Conservation (phyloP, 2,329 filamentous ascomycete species). For the Apiospora koreana region DNA sequence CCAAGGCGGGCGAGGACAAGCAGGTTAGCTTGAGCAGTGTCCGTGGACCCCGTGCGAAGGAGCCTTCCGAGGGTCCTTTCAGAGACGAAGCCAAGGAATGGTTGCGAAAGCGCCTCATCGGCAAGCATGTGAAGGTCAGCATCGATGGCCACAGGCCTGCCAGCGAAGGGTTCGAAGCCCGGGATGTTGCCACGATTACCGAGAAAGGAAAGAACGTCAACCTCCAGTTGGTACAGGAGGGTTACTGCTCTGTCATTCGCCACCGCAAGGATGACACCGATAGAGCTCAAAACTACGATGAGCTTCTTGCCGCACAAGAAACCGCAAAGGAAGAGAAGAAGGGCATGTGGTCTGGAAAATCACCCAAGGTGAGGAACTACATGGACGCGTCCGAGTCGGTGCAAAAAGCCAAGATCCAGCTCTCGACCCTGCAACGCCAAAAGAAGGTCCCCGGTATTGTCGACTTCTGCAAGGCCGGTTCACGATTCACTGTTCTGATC, state of each 20-base stretch:
- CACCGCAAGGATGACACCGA: slow-evolving; percentile 95
- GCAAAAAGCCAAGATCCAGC: slow-evolving; percentile 94
- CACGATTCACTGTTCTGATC: slow-evolving; percentile 87
- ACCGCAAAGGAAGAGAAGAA: slow-evolving; percentile 83
- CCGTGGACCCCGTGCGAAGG: slow-evolving; percentile 85
- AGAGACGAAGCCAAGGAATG: slow-evolving; percentile 95
- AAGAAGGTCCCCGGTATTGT: slow-evolving; percentile 92
- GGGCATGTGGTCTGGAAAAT: slow-evolving; percentile 93
- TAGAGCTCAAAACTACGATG: slow-evolving; percentile 90
- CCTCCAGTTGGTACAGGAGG: slow-evolving; percentile 82
- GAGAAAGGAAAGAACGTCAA: slow-evolving; percentile 86
- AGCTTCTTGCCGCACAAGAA: slow-evolving; percentile 78
- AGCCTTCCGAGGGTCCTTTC: slow-evolving; percentile 86
- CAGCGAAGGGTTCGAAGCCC: slow-evolving; percentile 87
- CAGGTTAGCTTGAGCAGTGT: slow-evolving; percentile 91
- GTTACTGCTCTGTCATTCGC: slow-evolving; percentile 90
- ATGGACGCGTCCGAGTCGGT: slow-evolving; percentile 88
- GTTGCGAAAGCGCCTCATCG: slow-evolving; percentile 88
- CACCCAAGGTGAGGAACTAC: slow-evolving; percentile 79
- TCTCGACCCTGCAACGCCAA: slow-evolving; percentile 83
- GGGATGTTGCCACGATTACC: slow-evolving; percentile 88
- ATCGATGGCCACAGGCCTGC: slow-evolving; percentile 91
- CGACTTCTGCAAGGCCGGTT: slow-evolving; percentile 97
- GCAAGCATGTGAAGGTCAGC: slow-evolving; percentile 88
- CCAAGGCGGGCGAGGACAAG: slow-evolving; percentile 83